A percentile compares a stretch with the other conserved stretches of the same genome.
phyloP scores from a whole-genome alignment of 2,329 filamentous ascomycete genomes.

The Emergomyces pasteurianus region DNA sequence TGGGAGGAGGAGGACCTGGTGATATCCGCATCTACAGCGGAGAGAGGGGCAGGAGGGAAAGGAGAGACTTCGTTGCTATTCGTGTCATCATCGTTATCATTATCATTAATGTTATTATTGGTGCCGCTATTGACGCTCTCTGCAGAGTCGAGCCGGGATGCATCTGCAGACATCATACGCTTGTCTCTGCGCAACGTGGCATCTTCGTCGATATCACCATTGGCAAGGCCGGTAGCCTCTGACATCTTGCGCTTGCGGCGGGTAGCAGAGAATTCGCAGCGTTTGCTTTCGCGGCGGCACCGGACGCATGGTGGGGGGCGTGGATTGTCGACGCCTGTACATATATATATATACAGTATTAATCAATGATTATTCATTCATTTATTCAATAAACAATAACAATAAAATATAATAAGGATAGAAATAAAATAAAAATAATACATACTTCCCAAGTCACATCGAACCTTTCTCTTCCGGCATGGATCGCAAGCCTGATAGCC shows the following conservation, averaged over 20 bases:
- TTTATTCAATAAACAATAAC: background rate
- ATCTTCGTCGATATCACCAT: slow-evolving; percentile 24
- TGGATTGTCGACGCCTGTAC: slow-evolving; percentile 66
- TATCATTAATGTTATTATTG: slow-evolving; percentile 5
- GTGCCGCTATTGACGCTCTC: slow-evolving; percentile 2
- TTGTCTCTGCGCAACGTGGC: slow-evolving; percentile 32
- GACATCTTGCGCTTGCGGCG: slow-evolving; percentile 76
- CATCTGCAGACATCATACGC: slow-evolving; percentile 42
- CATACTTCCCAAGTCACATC: slow-evolving; percentile 38
- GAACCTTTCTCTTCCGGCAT: slow-evolving; percentile 38
- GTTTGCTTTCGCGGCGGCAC: slow-evolving; percentile 87
- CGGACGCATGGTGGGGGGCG: slow-evolving; percentile 87
- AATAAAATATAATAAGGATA: slow-evolving; percentile 2
- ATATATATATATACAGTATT: background rate
- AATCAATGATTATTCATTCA: background rate
- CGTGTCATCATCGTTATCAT: background rate
- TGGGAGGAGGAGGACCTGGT: slow-evolving; percentile 1
- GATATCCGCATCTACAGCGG: slow-evolving; percentile 5
- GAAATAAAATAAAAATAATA: background rate
- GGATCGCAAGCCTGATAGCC: slow-evolving; percentile 39
- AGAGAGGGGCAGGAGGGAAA: background rate
- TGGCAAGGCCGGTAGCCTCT: slow-evolving; percentile 33
- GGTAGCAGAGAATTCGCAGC: slow-evolving; percentile 94
- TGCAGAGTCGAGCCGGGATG: slow-evolving; percentile 6
- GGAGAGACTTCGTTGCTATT: background rate